Evolutionary conservation across 768 basidiomycete genomes (phyloP).

Genomic region (Rhodosporidiobolus odoratus): DNA sequence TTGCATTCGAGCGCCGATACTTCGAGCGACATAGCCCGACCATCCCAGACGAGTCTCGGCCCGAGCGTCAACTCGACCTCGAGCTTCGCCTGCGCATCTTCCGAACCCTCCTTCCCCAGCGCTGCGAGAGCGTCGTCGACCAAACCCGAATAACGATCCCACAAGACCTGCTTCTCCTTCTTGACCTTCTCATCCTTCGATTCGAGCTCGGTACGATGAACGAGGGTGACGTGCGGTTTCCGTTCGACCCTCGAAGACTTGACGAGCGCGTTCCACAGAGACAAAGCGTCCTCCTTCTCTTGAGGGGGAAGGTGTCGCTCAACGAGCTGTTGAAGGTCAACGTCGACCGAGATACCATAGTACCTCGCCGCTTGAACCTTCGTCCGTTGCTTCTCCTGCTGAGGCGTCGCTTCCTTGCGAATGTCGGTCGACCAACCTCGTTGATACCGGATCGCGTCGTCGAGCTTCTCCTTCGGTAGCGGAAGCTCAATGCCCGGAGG

Average conservation of each 20-base stretch:
- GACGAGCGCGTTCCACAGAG: slow-evolving; percentile 40
- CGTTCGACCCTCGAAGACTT: slow-evolving; percentile 51
- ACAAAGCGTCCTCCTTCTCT: slow-evolving; percentile 44
- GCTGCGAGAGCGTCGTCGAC: slow-evolving; percentile 39
- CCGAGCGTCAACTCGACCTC: slow-evolving; percentile 50
- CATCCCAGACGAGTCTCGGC: slow-evolving; percentile 64
- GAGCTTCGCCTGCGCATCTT: slow-evolving; percentile 50
- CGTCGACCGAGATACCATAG: slow-evolving; percentile 69
- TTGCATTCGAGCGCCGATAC: slow-evolving; percentile 58
- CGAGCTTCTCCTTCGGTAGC: slow-evolving; percentile 50
- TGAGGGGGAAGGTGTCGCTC: slow-evolving; percentile 47
- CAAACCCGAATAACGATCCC: slow-evolving; percentile 56
- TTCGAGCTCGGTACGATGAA: slow-evolving; percentile 58
- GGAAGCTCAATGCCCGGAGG: slow-evolving; percentile 46
- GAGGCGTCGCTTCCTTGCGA: slow-evolving; percentile 8
- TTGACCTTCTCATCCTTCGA: slow-evolving; percentile 43
- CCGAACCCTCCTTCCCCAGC: slow-evolving; percentile 53
- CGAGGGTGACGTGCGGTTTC: slow-evolving; percentile 79
- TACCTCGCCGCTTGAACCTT: slow-evolving; percentile 56
- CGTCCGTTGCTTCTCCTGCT: slow-evolving; percentile 22
- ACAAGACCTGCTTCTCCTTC: slow-evolving; percentile 46
- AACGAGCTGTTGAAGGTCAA: slow-evolving; percentile 58
- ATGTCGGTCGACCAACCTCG: slow-evolving; percentile 7
- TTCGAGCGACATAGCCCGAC: slow-evolving; percentile 70
- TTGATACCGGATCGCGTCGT: slow-evolving; percentile 48